Evolutionary conservation across 192 early-diverging fungal species (phyloP).

Genomic region (Oehlia diaphana): DNA sequence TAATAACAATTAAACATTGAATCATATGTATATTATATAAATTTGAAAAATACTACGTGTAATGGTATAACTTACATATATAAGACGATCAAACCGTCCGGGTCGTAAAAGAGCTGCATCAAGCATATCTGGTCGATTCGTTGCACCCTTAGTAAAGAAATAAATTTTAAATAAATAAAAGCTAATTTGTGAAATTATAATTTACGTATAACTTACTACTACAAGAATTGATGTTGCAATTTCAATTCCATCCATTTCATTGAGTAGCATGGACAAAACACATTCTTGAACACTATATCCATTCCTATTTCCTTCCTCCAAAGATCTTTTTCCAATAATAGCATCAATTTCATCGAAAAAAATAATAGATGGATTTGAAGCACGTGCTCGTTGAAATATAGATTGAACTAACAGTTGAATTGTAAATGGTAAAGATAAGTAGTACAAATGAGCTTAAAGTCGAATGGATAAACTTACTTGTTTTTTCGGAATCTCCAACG

Average conservation of each 20-base stretch:
- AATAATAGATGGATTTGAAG: conserved; percentile 78
- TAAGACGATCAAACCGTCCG: conserved; percentile 78
- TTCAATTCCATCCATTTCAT: conserved; percentile 94
- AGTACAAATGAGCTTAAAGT: background rate
- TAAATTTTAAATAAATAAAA: background rate
- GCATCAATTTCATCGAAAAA: conserved; percentile 98
- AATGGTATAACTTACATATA: conserved; percentile 58
- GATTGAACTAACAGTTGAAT: conserved; percentile 53
- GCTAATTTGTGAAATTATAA: conserved; percentile 20
- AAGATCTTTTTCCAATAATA: conserved; percentile 82
- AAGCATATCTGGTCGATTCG: conserved; percentile 85
- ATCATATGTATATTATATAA: no score
- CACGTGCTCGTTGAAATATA: conserved; percentile 78
- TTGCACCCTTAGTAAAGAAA: conserved; percentile 62
- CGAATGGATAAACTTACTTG: conserved; percentile 41
- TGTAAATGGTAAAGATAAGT: background rate
- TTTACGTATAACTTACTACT: conserved; percentile 46
- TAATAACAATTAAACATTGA: background rate
- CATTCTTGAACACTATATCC: conserved; percentile 79
- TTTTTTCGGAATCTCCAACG: conserved; percentile 86
- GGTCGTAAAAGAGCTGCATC: conserved; percentile 84
- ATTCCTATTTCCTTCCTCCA: conserved; percentile 47
- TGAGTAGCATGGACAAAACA: conserved; percentile 73
- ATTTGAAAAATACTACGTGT: no score
- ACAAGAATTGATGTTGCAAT: conserved; percentile 68